A percentile compares a stretch with the other conserved stretches of the same genome.
Conservation (phyloP, 148 eudicot genomes). For the Selenicereus undatus region DNA sequence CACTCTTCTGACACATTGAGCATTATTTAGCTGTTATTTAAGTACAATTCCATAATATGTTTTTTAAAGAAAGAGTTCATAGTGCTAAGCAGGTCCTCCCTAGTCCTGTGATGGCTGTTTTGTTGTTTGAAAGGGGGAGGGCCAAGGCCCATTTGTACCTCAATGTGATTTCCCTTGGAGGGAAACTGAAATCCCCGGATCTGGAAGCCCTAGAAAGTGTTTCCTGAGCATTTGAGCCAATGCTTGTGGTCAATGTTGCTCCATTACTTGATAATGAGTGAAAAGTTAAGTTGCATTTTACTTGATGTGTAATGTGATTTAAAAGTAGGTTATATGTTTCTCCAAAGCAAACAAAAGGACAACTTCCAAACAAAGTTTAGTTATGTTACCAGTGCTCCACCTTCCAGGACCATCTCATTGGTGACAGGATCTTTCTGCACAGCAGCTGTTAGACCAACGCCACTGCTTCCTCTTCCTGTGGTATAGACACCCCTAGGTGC, state of each 20-base stretch:
- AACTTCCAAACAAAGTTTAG: not conserved
- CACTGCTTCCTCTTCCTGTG: slow-evolving; percentile 98
- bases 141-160: no score
- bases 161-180: no score
- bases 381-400: slow-evolving; percentile 84
- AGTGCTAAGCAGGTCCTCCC: no score
- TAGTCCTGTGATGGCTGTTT: no score
- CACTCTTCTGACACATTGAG: not conserved
- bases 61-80: no score
- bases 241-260: not conserved
- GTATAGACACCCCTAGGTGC: slow-evolving; percentile 99
- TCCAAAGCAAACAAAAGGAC: slow-evolving; percentile 4
- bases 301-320: not conserved
- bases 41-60: no score
- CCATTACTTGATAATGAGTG: not conserved
- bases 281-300: not conserved
- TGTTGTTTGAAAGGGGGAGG: no score
- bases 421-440: slow-evolving; percentile 98
- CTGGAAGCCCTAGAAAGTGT: no score
- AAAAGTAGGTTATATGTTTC: not conserved
- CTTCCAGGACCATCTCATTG: slow-evolving; percentile 97
- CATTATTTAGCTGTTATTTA: not conserved
- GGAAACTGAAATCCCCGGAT: no score
- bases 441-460: slow-evolving; percentile 99
- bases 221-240: no score